Evolutionary conservation across 2,329 filamentous ascomycete species (phyloP).

Genomic region (Beauveria pseudobassiana): DNA sequence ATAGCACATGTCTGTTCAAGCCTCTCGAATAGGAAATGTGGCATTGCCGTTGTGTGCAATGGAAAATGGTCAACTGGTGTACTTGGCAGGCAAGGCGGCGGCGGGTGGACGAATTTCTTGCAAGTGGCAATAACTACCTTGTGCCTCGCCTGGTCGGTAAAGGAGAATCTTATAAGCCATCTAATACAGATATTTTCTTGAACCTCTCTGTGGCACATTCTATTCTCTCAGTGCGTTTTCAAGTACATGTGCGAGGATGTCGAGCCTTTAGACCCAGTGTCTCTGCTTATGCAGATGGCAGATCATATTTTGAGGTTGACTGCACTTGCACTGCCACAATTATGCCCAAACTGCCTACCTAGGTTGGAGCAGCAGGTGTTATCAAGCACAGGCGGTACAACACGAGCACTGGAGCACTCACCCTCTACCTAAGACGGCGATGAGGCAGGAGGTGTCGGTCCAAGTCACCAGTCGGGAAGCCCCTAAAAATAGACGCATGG

Average conservation of each 20-base stretch:
- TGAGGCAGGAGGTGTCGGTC: not conserved
- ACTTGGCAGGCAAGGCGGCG: not conserved
- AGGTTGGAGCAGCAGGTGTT: not conserved
- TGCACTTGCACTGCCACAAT: conserved; percentile 4
- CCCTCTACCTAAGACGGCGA: not conserved
- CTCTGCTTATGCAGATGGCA: not conserved
- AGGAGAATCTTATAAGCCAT: not conserved
- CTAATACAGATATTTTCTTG: not conserved
- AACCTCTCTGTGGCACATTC: not conserved
- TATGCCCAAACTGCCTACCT: not conserved
- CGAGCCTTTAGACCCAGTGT: not conserved
- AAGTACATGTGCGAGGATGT: not conserved
- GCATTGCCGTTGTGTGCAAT: too few relatives aligned
- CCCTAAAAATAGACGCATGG: conserved; percentile 5
- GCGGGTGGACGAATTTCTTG: not conserved
- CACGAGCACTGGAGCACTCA: not conserved
- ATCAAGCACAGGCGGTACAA: not conserved
- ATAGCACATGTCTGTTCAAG: not conserved
- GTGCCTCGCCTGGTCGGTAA: not conserved
- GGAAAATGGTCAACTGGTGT: not conserved
- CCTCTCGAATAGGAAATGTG: not conserved
- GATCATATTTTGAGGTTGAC: not conserved
- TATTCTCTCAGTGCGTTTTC: not conserved
- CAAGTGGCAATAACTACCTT: not conserved
- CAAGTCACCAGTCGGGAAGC: not conserved